A percentile compares a stretch with the other conserved stretches of the same genome.
Evolutionary conservation across 164 flowering plant species (phyloP).

Genomic region (Kingdonia uniflora): DNA sequence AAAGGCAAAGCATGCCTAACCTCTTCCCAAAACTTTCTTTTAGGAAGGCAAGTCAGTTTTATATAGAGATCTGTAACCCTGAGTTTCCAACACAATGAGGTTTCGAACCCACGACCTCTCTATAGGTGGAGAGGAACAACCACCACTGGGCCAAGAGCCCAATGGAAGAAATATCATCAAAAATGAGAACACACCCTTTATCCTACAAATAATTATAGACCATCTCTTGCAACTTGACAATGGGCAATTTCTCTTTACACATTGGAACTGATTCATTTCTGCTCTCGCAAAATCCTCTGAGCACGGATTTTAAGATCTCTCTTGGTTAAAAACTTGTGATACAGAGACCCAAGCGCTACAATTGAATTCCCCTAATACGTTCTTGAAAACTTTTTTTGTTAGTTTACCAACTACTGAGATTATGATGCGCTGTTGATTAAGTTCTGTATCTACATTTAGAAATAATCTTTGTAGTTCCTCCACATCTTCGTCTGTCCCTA

Average conservation of each 20-base stretch:
- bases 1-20: slow-evolving; percentile 11
- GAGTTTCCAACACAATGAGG: too few relatives aligned
- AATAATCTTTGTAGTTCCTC: too few relatives aligned
- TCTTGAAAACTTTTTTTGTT: slow-evolving; percentile 12
- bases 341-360: slow-evolving; percentile 14
- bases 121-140: too few relatives aligned
- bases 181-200: slow-evolving; percentile 11
- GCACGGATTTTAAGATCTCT: slow-evolving; percentile 3
- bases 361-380: slow-evolving; percentile 3
- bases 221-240: slow-evolving; percentile 4
- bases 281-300: slow-evolving; percentile 4
- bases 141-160: too few relatives aligned
- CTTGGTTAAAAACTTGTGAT: slow-evolving; percentile 4
- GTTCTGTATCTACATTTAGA: too few relatives aligned
- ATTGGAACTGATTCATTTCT: slow-evolving; percentile 6
- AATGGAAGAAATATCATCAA: slow-evolving; percentile 21
- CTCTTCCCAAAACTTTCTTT: slow-evolving; percentile 11
- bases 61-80: too few relatives aligned
- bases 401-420: slow-evolving; percentile 6
- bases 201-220: slow-evolving; percentile 8
- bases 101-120: too few relatives aligned
- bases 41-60: too few relatives aligned
- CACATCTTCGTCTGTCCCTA: too few relatives aligned
- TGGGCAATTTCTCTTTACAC: slow-evolving; percentile 1
- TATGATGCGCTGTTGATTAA: background rate